Evolutionary conservation across 768 basidiomycete species (phyloP).

Genomic region (Rhizopogon sp.): DNA sequence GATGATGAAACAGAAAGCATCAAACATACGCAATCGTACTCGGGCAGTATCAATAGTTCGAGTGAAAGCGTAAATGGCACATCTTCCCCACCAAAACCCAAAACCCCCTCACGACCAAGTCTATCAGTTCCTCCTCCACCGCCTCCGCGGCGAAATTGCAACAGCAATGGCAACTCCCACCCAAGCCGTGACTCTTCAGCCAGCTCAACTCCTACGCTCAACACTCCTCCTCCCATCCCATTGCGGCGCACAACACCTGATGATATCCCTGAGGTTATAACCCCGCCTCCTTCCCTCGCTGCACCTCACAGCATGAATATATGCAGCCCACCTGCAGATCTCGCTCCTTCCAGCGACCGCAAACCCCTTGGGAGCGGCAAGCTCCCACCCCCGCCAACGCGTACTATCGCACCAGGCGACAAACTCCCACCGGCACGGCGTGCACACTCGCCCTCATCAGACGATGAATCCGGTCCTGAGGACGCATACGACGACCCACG

Average conservation of each 20-base stretch:
- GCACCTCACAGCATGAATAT: conserved; percentile 31
- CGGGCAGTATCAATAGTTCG: conserved; percentile 17
- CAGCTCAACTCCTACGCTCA: conserved; percentile 12
- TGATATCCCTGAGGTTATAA: neutral
- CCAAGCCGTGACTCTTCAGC: neutral
- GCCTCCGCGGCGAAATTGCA: conserved; percentile 10
- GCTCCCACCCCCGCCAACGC: conserved; percentile 71
- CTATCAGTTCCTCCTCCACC: conserved; percentile 15
- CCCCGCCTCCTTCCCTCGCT: conserved; percentile 29
- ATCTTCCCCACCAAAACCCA: conserved; percentile 12
- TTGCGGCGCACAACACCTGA: conserved; percentile 22
- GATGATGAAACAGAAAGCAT: conserved; percentile 20
- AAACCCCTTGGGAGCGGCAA: conserved; percentile 25
- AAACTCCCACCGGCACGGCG: conserved; percentile 63
- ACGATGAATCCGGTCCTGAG: conserved; percentile 57
- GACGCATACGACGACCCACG: conserved; percentile 38
- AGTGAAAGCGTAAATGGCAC: conserved; percentile 12
- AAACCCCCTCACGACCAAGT: conserved; percentile 17
- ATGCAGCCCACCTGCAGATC: neutral
- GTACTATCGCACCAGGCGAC: conserved; percentile 63
- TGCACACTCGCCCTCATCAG: conserved; percentile 35
- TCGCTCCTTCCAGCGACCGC: conserved; percentile 19
- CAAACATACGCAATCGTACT: conserved; percentile 6
- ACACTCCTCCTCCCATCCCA: conserved; percentile 36
- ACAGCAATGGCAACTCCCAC: neutral